Conservation (phyloP, 2,329 filamentous ascomycete genomes). For the Arthrobotrys sphaeroides region DNA sequence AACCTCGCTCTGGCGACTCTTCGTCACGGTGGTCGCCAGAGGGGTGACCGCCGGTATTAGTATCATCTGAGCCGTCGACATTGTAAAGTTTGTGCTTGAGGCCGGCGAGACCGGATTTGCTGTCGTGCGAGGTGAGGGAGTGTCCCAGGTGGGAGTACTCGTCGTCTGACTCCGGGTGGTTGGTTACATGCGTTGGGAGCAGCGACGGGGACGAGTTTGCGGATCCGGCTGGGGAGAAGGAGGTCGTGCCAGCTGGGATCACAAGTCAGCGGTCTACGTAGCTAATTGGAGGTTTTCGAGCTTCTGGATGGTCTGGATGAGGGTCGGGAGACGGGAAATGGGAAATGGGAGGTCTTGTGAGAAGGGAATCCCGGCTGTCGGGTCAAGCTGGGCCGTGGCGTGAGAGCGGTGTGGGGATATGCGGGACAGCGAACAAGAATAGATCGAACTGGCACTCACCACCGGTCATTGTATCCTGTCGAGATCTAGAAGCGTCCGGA, state of each 20-base stretch:
- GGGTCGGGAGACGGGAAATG: background rate
- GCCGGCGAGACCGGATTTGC: background rate
- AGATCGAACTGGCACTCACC: constrained; percentile 24
- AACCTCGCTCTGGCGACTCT: constrained; percentile 43
- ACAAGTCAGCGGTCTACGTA: constrained; percentile 15
- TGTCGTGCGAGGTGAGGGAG: constrained; percentile 48
- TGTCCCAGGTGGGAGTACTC: constrained; percentile 41
- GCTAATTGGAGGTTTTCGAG: constrained; percentile 6
- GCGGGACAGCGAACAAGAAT: constrained; percentile 10
- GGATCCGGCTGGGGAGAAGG: constrained; percentile 52
- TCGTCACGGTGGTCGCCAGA: constrained; percentile 18
- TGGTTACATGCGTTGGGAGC: constrained; percentile 53
- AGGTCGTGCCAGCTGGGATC: constrained; percentile 45
- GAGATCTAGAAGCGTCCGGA: constrained; percentile 16
- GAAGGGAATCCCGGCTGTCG: background rate
- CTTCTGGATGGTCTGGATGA: background rate
- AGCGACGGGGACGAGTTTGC: constrained; percentile 50
- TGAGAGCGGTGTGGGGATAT: constrained; percentile 22
- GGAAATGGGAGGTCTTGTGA: constrained; percentile 6
- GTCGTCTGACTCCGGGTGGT: constrained; percentile 51
- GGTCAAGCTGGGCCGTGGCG: background rate
- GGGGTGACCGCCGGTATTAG: background rate
- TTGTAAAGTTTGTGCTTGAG: constrained; percentile 7
- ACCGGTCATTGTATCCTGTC: constrained; percentile 9
- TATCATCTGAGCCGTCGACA: background rate